These are phyloP conservation scores for Rhipidocladum racemiflorum DNA, from an alignment of 176 grass and related monocot species.

Conservation along the genomic window DNA sequence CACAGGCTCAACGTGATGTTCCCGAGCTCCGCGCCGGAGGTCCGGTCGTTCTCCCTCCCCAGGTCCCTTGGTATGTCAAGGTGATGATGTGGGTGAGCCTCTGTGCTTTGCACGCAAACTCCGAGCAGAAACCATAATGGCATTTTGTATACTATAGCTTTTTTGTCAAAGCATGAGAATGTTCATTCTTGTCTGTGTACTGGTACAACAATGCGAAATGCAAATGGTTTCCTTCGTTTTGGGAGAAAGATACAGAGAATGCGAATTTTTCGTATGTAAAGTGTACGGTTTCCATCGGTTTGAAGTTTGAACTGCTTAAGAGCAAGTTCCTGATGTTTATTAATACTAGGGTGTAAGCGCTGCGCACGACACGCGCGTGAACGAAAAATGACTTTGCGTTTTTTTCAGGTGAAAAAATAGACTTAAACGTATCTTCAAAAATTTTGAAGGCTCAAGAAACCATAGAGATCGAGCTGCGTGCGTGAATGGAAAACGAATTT, in stretches of 20 bases:
- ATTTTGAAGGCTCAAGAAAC: too few relatives aligned
- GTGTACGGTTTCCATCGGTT: not conserved
- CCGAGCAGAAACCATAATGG: constrained; percentile 10
- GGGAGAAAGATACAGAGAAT: not conserved
- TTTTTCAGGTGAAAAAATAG: too few relatives aligned
- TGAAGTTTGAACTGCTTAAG: not conserved
- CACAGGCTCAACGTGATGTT: constrained; percentile 93
- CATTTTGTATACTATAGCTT: constrained; percentile 22
- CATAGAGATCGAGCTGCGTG: too few relatives aligned
- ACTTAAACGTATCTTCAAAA: too few relatives aligned
- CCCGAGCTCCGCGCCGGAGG: constrained; percentile 73
- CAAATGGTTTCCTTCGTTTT: not conserved
- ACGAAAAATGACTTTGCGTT: too few relatives aligned
- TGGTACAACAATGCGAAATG: not conserved
- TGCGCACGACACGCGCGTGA: too few relatives aligned
- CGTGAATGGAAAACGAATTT: too few relatives aligned
- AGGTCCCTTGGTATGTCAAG: constrained; percentile 63
- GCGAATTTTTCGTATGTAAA: not conserved
- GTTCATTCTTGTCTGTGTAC: not conserved
- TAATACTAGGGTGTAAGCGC: too few relatives aligned
- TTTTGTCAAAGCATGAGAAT: not conserved
- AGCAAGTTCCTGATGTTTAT: not conserved
- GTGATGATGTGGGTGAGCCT: constrained; percentile 3
- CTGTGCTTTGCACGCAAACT: constrained; percentile 7
- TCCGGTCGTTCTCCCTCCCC: constrained; percentile 54